Conservation (phyloP, 768 basidiomycete genomes). For the Mycena venus region DNA sequence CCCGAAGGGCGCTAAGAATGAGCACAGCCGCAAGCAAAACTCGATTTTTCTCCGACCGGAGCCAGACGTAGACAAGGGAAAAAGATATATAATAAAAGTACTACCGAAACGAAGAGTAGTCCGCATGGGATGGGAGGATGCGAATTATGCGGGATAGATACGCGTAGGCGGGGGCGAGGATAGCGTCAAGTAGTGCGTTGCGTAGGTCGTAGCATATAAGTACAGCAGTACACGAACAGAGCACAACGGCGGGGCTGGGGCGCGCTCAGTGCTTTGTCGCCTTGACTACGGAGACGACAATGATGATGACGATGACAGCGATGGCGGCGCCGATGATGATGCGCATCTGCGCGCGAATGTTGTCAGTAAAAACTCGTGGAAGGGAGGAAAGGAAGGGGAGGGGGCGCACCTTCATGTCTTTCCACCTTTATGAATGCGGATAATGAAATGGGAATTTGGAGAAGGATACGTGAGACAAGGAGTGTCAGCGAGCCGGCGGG, state of each 20-base stretch:
- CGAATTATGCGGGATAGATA: slow-evolving; percentile 19
- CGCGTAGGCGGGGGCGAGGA: background rate
- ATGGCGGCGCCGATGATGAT: slow-evolving; percentile 95
- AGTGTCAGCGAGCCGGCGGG: slow-evolving; percentile 1
- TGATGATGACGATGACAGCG: slow-evolving; percentile 92
- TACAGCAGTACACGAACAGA: background rate
- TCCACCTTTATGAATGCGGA: slow-evolving; percentile 79
- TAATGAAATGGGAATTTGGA: slow-evolving; percentile 16
- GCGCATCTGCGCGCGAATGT: slow-evolving; percentile 85
- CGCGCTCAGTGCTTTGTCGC: slow-evolving; percentile 58
- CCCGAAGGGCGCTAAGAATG: background rate
- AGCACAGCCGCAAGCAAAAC: background rate
- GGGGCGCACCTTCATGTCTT: slow-evolving; percentile 90
- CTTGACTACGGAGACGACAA: slow-evolving; percentile 95
- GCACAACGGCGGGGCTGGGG: background rate
- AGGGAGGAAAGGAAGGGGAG: slow-evolving; percentile 23
- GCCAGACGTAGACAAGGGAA: background rate
- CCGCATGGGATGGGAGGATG: too few relatives aligned
- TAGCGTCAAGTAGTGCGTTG: background rate
- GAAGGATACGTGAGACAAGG: background rate
- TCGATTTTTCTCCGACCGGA: background rate
- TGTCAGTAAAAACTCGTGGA: slow-evolving; percentile 13
- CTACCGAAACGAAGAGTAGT: background rate
- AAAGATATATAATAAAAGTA: slow-evolving; percentile 4
- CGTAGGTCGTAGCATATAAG: background rate